phyloP scores from a whole-genome alignment of 75 land plant species.

The Picea glauca region DNA sequence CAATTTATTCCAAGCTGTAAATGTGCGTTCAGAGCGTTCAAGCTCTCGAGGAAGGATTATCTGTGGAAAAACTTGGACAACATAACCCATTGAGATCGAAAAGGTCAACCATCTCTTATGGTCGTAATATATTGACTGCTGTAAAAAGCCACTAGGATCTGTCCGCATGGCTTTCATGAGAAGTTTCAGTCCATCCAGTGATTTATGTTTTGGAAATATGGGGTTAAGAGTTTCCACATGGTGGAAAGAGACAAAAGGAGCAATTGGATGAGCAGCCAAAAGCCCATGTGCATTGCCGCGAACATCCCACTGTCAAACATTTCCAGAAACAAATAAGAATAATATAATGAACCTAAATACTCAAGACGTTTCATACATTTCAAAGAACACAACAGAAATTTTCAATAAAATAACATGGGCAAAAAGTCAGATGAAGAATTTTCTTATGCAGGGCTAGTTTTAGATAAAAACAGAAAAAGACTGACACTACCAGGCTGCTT shows the following conservation, averaged over 20 bases:
- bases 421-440: no score
- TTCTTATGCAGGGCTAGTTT: no score
- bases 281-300: slow-evolving; percentile 70
- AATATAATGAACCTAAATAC: not conserved
- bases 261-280: slow-evolving; percentile 68
- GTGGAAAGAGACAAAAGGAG: slow-evolving; percentile 79
- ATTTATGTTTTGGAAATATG: slow-evolving; percentile 50
- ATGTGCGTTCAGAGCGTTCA: slow-evolving; percentile 56
- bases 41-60: slow-evolving; percentile 46
- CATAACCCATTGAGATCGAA: slow-evolving; percentile 69
- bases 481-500: no score
- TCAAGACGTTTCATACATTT: no score
- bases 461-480: no score
- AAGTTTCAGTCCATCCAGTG: slow-evolving; percentile 42
- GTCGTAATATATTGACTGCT: slow-evolving; percentile 52
- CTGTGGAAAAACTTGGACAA: slow-evolving; percentile 63
- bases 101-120: slow-evolving; percentile 26
- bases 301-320: slow-evolving; percentile 62
- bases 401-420: no score
- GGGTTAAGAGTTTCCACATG: slow-evolving; percentile 65
- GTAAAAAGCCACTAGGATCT: slow-evolving; percentile 57
- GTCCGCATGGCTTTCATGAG: slow-evolving; percentile 52
- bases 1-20: slow-evolving; percentile 51
- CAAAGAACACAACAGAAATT: no score
- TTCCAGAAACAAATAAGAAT: not conserved